Conservation (phyloP, 2,329 filamentous ascomycete species). For the Rhynchosporium agropyri region DNA sequence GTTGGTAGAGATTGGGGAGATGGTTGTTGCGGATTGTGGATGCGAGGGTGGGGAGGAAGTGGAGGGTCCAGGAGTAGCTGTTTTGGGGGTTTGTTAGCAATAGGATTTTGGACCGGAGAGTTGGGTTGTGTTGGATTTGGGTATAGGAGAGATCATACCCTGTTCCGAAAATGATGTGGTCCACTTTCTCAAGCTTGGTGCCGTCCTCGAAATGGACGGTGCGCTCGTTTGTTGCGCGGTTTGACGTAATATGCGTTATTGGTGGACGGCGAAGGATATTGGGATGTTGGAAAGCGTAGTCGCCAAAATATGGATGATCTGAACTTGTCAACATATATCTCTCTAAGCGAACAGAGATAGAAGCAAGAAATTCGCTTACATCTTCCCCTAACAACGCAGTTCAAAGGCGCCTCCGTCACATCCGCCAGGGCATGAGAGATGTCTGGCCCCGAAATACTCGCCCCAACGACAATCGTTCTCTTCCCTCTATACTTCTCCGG, state of each 20-base stretch:
- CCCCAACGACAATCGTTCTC: constrained; percentile 60
- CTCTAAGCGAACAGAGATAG: background rate
- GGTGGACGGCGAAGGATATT: constrained; percentile 51
- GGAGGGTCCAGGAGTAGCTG: constrained; percentile 61
- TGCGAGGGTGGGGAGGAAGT: constrained; percentile 57
- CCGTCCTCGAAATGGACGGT: constrained; percentile 61
- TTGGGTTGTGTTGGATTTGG: no score
- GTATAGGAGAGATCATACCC: constrained; percentile 43
- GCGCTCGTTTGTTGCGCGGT: constrained; percentile 36
- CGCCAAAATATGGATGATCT: constrained; percentile 43
- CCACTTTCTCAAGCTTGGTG: constrained; percentile 54
- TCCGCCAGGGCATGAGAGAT: constrained; percentile 57
- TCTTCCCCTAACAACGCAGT: constrained; percentile 56
- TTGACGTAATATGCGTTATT: constrained; percentile 49
- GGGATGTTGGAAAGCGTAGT: constrained; percentile 62
- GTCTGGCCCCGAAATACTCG: constrained; percentile 66
- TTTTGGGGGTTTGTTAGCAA: background rate
- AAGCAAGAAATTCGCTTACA: constrained; percentile 25
- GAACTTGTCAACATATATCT: background rate
- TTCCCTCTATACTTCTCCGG: constrained; percentile 61
- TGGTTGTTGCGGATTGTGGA: constrained; percentile 54
- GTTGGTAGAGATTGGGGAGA: constrained; percentile 58
- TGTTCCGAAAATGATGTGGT: constrained; percentile 67
- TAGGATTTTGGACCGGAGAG: no score
- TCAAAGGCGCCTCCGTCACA: constrained; percentile 51